These are phyloP conservation scores for Juglanconis oblonga DNA, from an alignment of 2,329 filamentous ascomycete species.

Conservation along the genomic window DNA sequence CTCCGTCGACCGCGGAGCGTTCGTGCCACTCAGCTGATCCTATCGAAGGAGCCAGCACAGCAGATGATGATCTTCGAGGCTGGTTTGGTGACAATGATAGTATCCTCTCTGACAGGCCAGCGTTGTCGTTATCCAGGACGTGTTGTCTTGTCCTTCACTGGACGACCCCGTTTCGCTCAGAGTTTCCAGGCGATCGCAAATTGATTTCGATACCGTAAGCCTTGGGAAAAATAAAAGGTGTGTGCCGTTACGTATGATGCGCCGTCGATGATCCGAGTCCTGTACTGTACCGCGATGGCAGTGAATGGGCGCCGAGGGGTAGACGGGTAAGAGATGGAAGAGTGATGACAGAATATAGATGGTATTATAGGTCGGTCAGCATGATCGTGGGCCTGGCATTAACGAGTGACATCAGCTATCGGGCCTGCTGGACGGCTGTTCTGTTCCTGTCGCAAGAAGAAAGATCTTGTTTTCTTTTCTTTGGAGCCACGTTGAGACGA, in stretches of 20 bases:
- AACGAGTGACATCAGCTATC: slow-evolving; percentile 11
- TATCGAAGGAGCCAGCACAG: not conserved
- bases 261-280: not conserved
- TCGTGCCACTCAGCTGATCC: not conserved
- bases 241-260: not conserved
- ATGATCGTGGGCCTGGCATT: slow-evolving; percentile 13
- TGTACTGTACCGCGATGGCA: not conserved
- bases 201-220: not conserved
- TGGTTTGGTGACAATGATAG: not conserved
- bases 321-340: not conserved
- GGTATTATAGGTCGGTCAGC: slow-evolving; percentile 15
- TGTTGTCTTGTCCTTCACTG: not conserved
- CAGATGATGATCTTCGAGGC: not conserved
- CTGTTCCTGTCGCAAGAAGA: not conserved
- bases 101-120: not conserved
- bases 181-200: not conserved
- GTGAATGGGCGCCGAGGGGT: not conserved
- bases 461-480: not conserved
- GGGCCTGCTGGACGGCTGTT: not conserved
- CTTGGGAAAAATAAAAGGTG: not conserved
- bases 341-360: slow-evolving; percentile 4
- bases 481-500: not conserved
- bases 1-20: not conserved
- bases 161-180: not conserved
- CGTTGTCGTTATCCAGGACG: not conserved